Evolutionary conservation across 2,329 filamentous ascomycete species (phyloP).

Genomic region (Alternaria atra): DNA sequence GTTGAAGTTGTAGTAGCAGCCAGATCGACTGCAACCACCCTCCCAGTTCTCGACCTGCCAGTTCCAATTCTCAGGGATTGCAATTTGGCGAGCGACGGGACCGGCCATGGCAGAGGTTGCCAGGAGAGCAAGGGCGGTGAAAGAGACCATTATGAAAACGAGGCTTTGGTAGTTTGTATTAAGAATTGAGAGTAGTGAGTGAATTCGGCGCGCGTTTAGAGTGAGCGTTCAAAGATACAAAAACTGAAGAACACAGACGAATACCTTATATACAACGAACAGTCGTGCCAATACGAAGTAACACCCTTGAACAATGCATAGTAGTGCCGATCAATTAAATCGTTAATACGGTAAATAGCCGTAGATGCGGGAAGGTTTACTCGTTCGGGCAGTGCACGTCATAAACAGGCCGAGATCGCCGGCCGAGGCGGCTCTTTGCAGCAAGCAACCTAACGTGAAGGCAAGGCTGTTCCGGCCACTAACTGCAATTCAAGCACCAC

Average conservation of each 20-base stretch:
- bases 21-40: conserved; percentile 27
- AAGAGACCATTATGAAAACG: conserved; percentile 18
- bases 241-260: background rate
- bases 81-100: conserved; percentile 16
- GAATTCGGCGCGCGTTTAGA: background rate
- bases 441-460: background rate
- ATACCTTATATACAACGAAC: background rate
- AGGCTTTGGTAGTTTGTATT: background rate
- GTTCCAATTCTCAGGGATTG: conserved; percentile 26
- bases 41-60: conserved; percentile 31
- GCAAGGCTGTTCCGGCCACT: background rate
- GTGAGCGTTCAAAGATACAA: background rate
- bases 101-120: conserved; percentile 15
- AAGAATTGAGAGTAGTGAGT: background rate
- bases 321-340: conserved; percentile 7
- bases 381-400: conserved; percentile 1
- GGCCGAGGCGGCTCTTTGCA: conserved; percentile 1
- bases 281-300: background rate
- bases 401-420: conserved; percentile 8
- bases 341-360: conserved; percentile 1
- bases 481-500: background rate
- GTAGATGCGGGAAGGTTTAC: conserved; percentile 2
- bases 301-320: background rate
- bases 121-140: conserved; percentile 19
- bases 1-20: conserved; percentile 38